Base-by-base conservation (phyloP, 1,284 basidiomycete species). In the Fomes fomentarius region DNA sequence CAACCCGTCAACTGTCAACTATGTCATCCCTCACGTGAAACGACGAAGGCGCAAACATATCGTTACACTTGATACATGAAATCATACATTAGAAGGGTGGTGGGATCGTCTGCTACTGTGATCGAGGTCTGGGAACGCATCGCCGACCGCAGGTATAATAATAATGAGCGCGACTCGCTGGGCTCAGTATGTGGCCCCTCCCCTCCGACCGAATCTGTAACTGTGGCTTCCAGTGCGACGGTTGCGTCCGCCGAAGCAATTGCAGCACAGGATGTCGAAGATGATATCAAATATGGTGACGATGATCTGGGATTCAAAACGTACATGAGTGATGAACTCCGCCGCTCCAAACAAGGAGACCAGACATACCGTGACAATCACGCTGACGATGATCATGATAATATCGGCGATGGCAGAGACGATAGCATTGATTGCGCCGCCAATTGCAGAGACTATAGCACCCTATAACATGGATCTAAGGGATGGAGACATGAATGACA, bases 221-320 rank as follows among this genome's bases (percentile, higher is more conserved):
- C 56, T 47, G 54, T 68, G 67, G 7, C 64, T 64, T 6, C 73
- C 71, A 0, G 69, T 65, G 30, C 77, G 69, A 17, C 69, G 65
- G 2, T 69, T 64, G n/a, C 69, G 62, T 48, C 77, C 73, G 15
- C 76, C 60, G 57, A 64, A 71, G 66, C 82, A 85, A 63, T 79
- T 74, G 69, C 84, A 86, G 70, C 84, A 86, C 4, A 86, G 68
- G 52, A 85, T 84, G 61, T 85, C 83, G 47, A 71, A 61, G 57
- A 87, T 83, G 41, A 84, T 67, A 60, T 84, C 75, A 64, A 84
- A 82, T 52, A 85, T 85, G 0, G 82, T 79, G n/a, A 83, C 81
- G 48, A 86, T 78, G 38, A 85, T 71, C 82, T 85, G 41, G 14
- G 4, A n/a, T 47, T 15, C 14, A 1, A 1, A 10, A 17, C 41